Evolutionary conservation across 805 yeast species (phyloP).

Genomic region (Candida gorgasii): DNA sequence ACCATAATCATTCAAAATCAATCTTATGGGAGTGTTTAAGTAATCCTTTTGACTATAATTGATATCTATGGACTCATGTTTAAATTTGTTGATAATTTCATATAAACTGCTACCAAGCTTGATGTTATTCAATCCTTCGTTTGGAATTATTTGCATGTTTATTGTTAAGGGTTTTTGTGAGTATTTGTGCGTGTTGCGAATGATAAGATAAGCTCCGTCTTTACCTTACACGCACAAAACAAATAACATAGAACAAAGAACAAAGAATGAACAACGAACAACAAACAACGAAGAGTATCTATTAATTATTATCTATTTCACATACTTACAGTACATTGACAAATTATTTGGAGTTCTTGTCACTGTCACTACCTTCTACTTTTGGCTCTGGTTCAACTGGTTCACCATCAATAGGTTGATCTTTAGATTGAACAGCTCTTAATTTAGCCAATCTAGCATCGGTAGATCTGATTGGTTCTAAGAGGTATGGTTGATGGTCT

Average conservation of each 20-base stretch:
- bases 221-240: too few species aligned
- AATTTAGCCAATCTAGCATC: constrained; percentile 39
- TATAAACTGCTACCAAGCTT: constrained; percentile 32
- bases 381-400: constrained; percentile 18
- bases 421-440: constrained; percentile 24
- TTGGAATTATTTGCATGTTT: constrained; percentile 29
- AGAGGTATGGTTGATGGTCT: constrained; percentile 48
- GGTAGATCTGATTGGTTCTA: constrained; percentile 76
- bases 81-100: constrained; percentile 25
- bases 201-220: neutral
- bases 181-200: neutral
- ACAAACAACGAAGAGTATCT: too few species aligned
- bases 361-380: constrained; percentile 19
- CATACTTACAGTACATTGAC: neutral
- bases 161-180: neutral
- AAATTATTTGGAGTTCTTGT: constrained; percentile 14
- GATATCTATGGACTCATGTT: constrained; percentile 26
- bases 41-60: constrained; percentile 29
- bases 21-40: constrained; percentile 30
- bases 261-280: too few species aligned
- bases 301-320: constrained; percentile 3
- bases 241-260: too few species aligned
- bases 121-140: constrained; percentile 34
- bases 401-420: constrained; percentile 14
- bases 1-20: constrained; percentile 16